Conservation (phyloP, 345 rosid genomes). For the Hibiscus mutabilis region DNA sequence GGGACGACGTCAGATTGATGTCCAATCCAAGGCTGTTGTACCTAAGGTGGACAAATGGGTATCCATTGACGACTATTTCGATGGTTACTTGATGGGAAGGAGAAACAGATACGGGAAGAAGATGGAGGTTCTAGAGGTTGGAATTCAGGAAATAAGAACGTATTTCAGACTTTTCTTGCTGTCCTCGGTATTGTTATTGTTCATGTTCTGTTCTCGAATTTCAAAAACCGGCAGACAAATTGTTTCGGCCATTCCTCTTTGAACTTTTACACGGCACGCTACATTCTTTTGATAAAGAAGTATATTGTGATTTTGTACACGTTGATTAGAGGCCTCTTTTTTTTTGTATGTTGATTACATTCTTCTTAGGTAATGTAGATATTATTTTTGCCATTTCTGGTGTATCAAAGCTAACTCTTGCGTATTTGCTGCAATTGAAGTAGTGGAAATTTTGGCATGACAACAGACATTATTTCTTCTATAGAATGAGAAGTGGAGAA, state of each 20-base stretch:
- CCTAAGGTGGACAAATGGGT: constrained; percentile 52
- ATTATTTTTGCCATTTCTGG: not conserved
- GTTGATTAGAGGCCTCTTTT: not conserved
- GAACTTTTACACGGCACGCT: not conserved
- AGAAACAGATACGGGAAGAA: constrained; percentile 77
- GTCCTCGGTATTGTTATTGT: constrained; percentile 70
- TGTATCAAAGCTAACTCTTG: not conserved
- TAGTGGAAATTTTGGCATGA: not conserved
- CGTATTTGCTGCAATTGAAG: not conserved
- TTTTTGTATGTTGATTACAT: not conserved
- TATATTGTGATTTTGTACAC: constrained; percentile 10
- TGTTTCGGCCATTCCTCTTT: constrained; percentile 31
- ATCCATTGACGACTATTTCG: constrained; percentile 87
- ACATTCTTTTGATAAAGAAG: constrained; percentile 15
- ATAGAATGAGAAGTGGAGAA: not conserved
- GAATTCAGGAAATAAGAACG: constrained; percentile 94
- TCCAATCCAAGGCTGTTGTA: constrained; percentile 30
- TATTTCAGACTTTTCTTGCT: constrained; percentile 92
- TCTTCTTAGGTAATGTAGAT: not conserved
- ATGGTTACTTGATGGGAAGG: constrained; percentile 83
- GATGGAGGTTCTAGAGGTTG: constrained; percentile 80
- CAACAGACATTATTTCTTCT: not conserved
- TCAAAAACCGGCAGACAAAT: constrained; percentile 64
- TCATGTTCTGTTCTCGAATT: constrained; percentile 95
- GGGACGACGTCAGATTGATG: constrained; percentile 38